phyloP scores from a whole-genome alignment of 768 basidiomycete genomes.

The Coprinellus aureogranulatus region DNA sequence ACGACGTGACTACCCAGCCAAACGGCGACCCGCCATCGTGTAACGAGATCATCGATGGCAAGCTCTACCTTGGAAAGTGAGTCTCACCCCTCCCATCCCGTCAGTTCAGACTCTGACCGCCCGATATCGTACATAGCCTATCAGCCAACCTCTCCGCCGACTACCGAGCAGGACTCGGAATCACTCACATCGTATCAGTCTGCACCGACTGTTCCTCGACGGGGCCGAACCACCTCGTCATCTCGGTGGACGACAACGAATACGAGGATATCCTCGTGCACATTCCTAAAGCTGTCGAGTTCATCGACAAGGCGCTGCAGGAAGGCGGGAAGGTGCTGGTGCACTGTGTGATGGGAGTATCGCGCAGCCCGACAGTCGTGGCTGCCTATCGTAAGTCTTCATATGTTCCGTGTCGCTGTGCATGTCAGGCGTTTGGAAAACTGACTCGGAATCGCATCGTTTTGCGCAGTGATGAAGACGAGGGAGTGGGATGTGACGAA shows the following conservation, averaged over 20 bases:
- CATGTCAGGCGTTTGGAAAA: no score
- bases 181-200: slow-evolving; percentile 57
- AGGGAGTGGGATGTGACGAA: slow-evolving; percentile 37
- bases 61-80: slow-evolving; percentile 44
- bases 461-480: slow-evolving; percentile 49
- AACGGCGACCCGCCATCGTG: neutral
- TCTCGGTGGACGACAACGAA: slow-evolving; percentile 44
- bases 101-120: neutral
- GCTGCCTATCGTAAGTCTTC: slow-evolving; percentile 50
- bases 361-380: slow-evolving; percentile 61
- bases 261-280: slow-evolving; percentile 61
- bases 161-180: slow-evolving; percentile 31
- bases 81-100: slow-evolving; percentile 12
- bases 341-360: slow-evolving; percentile 74
- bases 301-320: slow-evolving; percentile 59
- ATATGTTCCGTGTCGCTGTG: no score
- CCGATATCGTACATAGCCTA: slow-evolving; percentile 24
- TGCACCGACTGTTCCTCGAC: slow-evolving; percentile 53
- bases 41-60: slow-evolving; percentile 35
- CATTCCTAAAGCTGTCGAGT: slow-evolving; percentile 55
- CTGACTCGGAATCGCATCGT: no score
- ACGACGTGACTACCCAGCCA: neutral
- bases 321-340: slow-evolving; percentile 59
- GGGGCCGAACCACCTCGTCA: slow-evolving; percentile 31
- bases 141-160: slow-evolving; percentile 33